Base-by-base conservation (phyloP, 2,329 filamentous ascomycete genomes). In the Ceratocystis colombiana region DNA sequence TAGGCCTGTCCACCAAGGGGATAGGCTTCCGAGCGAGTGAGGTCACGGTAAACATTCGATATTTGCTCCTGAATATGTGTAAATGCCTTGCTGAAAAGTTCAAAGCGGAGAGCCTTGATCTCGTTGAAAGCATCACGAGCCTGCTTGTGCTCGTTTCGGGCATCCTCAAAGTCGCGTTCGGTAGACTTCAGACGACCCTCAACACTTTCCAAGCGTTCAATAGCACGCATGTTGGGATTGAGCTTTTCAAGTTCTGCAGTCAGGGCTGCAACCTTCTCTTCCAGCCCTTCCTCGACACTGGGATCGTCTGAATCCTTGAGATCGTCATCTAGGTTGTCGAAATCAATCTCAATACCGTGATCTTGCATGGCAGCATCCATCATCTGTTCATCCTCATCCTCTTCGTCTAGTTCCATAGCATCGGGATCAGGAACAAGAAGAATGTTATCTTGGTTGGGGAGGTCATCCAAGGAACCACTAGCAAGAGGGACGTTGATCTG, bases 31-130 rank as follows among this genome's bases (percentile, higher is more conserved):
- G 89, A 94, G 67, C 91, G 88, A 28, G 94, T 99, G 61, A 99
- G 84, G 72, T 97, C 93, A 72, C 92, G 91, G 80, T 99, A 99
- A 30, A 97, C 94, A 64, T 89, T 85, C 37, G 86, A 88, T 71
- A 99, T 97, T 74, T 96, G 91, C 71, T 96, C 90, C 55, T 90
- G 89, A 73, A 99, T 99, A 75, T 99, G 94, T 22, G 84, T 82
- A 77, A 96, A 97, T 12, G 94, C 94, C 74, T 91, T 93, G 79
- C 92, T 94, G 82, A 99, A 99, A 37, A 96, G 83, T 69, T 96
- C 89, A 69, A 88, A 90, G 66, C 94, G 88, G 76, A 88, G 84
- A 66, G 88, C 83, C 76, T 93, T 94, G 69, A 96, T 82, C 22
- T 85, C 80, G 71, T 90, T 88, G 73, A 97, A 99, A 1, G 85